These are phyloP conservation scores for Amphichorda felina DNA, from an alignment of 2,329 filamentous ascomycete species.

Conservation along the genomic window DNA sequence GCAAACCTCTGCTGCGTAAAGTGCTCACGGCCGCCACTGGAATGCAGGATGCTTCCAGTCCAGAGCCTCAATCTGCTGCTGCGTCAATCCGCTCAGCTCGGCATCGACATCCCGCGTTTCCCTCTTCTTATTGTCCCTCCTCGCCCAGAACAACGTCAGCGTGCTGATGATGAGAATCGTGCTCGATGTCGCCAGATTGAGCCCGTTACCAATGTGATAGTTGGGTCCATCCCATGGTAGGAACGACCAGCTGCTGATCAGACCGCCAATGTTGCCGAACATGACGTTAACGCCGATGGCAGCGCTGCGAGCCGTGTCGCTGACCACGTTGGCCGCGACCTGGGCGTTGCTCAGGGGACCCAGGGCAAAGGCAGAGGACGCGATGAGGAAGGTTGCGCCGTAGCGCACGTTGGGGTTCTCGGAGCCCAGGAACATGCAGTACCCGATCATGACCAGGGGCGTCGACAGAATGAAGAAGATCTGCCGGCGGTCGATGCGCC, in stretches of 20 bases:
- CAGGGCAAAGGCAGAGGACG: constrained; percentile 49
- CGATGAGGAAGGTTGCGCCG: constrained; percentile 59
- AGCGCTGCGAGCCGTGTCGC: constrained; percentile 55
- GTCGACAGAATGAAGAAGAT: constrained; percentile 48
- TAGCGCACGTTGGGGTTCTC: constrained; percentile 43
- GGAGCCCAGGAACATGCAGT: constrained; percentile 57
- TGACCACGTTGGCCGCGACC: constrained; percentile 57
- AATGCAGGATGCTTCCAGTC: constrained; percentile 58
- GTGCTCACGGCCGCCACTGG: constrained; percentile 34
- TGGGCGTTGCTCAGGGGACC: constrained; percentile 57
- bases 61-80: constrained; percentile 43
- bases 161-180: constrained; percentile 38
- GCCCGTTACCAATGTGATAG: constrained; percentile 58
- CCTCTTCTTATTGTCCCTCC: constrained; percentile 40
- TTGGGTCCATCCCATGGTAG: constrained; percentile 50
- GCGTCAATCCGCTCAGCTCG: constrained; percentile 39
- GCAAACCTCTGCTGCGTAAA: too few relatives aligned
- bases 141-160: constrained; percentile 46
- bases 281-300: constrained; percentile 58
- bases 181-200: constrained; percentile 51
- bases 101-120: constrained; percentile 15
- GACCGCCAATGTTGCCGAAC: constrained; percentile 60
- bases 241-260: constrained; percentile 56
- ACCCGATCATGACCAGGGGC: constrained; percentile 56
- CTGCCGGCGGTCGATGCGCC: constrained; percentile 45